Base-by-base conservation (phyloP, 495 filamentous ascomycete genomes). In the Daldinia childiae region DNA sequence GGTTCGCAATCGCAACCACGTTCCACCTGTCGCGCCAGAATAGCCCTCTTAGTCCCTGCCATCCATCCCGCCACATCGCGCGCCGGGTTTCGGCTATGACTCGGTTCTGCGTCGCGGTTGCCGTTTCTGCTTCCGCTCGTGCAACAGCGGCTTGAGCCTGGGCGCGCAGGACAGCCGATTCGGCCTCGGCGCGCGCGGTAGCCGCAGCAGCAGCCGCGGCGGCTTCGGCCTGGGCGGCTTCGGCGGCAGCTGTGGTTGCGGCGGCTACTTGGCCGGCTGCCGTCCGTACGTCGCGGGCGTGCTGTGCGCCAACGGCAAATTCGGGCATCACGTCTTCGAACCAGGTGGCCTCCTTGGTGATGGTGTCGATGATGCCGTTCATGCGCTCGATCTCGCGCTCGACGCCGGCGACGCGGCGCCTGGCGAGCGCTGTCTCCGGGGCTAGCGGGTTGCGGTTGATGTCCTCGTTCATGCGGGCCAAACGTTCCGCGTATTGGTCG, bases 381-480 rank as follows among this genome's bases (percentile, higher is more conserved):
- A 69, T 62, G 12, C 61, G 27, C 1, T 64, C 61, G 39, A 69
- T 55, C 61, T 69, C 65, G 19, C 21, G 54, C 56, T 62, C 6
- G 14, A 69, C 8, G 27, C 62, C 58, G 1, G 4, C 27, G 4
- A 21, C 24, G n/a, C 61, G 48, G 1, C 41, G 34, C 48, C n/a
- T 17, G 9, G 39, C 14, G 3, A n/a, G 1, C 1, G 19, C 32
- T 19, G 51, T 21, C 27, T 69, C 58, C 11, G 58, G 11, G 3
- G 11, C 1, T 0, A 24, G 7, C 7, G 69, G 62, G 59, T 64
- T 39, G 15, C 32, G 54, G 0, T n/a, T 3, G 27, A 64, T 58
- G 2, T 63, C 54, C 11, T 50, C 39, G 43, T 67, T 59, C 24
- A 60, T 34, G 45, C 2, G 24, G 17, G 12, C 3, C 4, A 63